phyloP scores from a whole-genome alignment of 2,329 filamentous ascomycete species.

The Alternaria dauci region DNA sequence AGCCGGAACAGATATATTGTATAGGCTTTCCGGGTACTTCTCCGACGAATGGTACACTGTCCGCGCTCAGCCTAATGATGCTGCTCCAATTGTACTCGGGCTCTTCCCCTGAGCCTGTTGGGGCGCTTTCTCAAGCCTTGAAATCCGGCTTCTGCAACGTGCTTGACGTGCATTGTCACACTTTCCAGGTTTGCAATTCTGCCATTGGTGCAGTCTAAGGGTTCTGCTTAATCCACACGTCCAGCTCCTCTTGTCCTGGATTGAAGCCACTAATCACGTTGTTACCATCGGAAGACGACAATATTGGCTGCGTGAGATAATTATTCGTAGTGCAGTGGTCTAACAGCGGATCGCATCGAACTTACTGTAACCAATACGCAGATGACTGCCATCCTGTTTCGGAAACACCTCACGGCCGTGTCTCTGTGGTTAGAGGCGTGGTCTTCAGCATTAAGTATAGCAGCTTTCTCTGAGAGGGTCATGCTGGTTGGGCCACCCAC shows the following conservation, averaged over 20 bases:
- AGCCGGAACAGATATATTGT: constrained; percentile 40
- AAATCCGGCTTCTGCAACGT: constrained; percentile 37
- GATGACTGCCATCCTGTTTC: constrained; percentile 38
- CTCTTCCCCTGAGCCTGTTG: constrained; percentile 31
- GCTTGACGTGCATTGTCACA: constrained; percentile 36
- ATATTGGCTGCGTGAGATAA: constrained; percentile 44
- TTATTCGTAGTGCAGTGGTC: constrained; percentile 40
- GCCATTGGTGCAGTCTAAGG: constrained; percentile 24
- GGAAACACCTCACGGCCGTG: constrained; percentile 30
- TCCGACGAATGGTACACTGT: constrained; percentile 39
- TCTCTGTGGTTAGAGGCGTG: constrained; percentile 21
- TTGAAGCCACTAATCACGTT: constrained; percentile 48
- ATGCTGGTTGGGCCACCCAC: constrained; percentile 11
- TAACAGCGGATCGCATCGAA: constrained; percentile 35
- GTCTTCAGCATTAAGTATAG: constrained; percentile 29
- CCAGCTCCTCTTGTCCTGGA: constrained; percentile 42
- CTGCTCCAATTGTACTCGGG: constrained; percentile 45
- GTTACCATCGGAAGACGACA: constrained; percentile 40
- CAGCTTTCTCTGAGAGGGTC: constrained; percentile 16
- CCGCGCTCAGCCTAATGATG: constrained; percentile 36
- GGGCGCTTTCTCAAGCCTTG: constrained; percentile 30
- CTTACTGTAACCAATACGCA: constrained; percentile 41
- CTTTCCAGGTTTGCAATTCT: constrained; percentile 33
- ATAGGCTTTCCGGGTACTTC: constrained; percentile 32
- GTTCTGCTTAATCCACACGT: constrained; percentile 40